These are phyloP conservation scores for Micractinium sp. DNA, from an alignment of 139 green algal species.

Conservation along the genomic window DNA sequence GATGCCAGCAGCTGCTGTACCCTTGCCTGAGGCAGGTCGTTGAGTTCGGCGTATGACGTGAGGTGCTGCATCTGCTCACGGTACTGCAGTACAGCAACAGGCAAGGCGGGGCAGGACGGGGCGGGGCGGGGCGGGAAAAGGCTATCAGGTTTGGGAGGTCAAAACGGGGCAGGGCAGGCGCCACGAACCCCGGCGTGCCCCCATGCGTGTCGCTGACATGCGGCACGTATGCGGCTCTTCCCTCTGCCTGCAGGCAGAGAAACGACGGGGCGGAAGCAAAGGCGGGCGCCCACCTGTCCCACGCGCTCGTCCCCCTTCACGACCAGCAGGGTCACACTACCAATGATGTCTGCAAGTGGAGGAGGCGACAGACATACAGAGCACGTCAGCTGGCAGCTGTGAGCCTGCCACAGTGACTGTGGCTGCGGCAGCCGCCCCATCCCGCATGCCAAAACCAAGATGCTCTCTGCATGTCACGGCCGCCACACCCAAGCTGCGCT, in stretches of 20 bases:
- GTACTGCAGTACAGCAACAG: constrained; percentile 36
- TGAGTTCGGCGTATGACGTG: constrained; percentile 39
- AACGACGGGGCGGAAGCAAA: no score
- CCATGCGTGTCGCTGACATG: no score
- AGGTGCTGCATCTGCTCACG: constrained; percentile 53
- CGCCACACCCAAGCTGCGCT: no score
- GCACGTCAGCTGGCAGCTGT: neutral
- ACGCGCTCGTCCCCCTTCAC: constrained; percentile 66
- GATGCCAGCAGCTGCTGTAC: neutral
- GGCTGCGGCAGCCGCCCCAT: no score
- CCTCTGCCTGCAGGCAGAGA: no score
- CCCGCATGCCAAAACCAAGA: no score
- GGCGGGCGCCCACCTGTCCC: constrained; percentile 12
- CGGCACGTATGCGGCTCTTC: no score
- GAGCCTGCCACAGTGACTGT: no score
- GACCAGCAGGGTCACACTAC: constrained; percentile 66
- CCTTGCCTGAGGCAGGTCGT: constrained; percentile 46
- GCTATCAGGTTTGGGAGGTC: no score
- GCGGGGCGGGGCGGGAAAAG: no score
- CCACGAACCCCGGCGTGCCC: no score
- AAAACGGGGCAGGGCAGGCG: no score
- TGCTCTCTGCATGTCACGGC: neutral
- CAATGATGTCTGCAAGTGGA: constrained; percentile 54
- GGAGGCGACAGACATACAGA: neutral
- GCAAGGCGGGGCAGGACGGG: neutral